Percentiles rank a stretch among this genome's conserved stretches.
phyloP scores from a whole-genome alignment of 225 moss, liverwort and hornwort species.

The Pseudisothecium myosuroides region DNA sequence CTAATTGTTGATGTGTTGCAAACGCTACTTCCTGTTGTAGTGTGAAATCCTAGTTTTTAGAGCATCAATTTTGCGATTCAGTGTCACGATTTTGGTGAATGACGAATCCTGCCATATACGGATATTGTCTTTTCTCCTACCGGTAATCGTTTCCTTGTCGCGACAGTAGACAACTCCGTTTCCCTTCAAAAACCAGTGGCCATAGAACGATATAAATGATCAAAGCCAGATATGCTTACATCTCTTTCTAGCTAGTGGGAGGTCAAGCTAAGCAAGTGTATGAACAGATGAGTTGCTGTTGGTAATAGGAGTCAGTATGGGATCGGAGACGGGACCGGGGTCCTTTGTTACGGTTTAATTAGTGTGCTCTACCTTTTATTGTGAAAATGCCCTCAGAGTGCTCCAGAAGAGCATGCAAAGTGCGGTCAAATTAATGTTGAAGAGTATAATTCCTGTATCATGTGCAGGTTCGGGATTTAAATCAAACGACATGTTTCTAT shows the following conservation, averaged over 20 bases:
- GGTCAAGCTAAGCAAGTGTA: neutral
- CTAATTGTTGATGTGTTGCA: neutral
- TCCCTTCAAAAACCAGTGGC: neutral
- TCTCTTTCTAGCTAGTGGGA: neutral
- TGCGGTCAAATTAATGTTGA: neutral
- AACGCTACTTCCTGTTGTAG: neutral
- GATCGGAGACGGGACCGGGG: too few species aligned
- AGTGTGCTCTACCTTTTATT: neutral
- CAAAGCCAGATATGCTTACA: neutral
- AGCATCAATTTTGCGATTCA: neutral
- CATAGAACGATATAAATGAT: neutral
- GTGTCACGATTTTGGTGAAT: neutral
- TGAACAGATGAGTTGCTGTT: neutral
- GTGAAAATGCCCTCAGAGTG: neutral
- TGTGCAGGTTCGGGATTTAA: constrained; percentile 33
- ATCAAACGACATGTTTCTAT: constrained; percentile 24
- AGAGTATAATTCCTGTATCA: neutral
- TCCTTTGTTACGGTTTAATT: neutral
- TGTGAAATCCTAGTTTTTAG: neutral
- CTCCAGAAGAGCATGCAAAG: neutral
- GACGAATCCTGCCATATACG: neutral
- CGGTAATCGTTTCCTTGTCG: neutral
- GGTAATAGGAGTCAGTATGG: neutral
- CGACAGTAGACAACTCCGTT: neutral
- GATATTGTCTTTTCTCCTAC: neutral